Conservation (phyloP, 257 asterid genomes). For the Mentha longifolia region DNA sequence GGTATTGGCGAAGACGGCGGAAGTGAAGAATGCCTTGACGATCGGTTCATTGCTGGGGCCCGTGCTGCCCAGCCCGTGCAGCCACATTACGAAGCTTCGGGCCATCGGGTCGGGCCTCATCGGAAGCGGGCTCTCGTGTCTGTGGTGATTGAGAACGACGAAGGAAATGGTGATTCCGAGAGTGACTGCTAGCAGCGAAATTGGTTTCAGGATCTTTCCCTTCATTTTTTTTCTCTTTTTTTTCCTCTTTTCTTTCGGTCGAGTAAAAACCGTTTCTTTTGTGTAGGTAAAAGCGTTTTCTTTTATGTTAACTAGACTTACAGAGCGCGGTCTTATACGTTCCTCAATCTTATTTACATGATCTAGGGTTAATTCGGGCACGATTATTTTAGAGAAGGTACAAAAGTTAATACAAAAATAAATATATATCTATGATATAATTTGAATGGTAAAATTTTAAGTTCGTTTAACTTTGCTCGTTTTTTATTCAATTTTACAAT, state of each 20-base stretch:
- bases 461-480: too few relatives aligned
- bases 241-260: neutral
- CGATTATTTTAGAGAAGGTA: too few relatives aligned
- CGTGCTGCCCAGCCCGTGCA: slow-evolving; percentile 95
- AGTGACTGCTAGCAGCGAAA: slow-evolving; percentile 50
- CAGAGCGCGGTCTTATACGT: too few relatives aligned
- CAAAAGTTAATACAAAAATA: too few relatives aligned
- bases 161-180: slow-evolving; percentile 56
- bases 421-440: too few relatives aligned
- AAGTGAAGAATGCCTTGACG: slow-evolving; percentile 73
- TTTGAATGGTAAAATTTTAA: too few relatives aligned
- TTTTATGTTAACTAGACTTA: too few relatives aligned
- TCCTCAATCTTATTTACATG: too few relatives aligned
- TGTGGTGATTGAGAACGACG: slow-evolving; percentile 40
- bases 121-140: slow-evolving; percentile 20
- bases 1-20: slow-evolving; percentile 72
- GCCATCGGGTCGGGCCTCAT: slow-evolving; percentile 54
- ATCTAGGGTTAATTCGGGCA: too few relatives aligned
- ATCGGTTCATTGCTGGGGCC: slow-evolving; percentile 98
- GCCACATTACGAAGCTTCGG: slow-evolving; percentile 84
- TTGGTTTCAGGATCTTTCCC: slow-evolving; percentile 46
- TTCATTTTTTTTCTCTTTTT: slow-evolving; percentile 43
- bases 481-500: too few relatives aligned
- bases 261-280: neutral
- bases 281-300: too few relatives aligned